Conservation (phyloP, 2,329 filamentous ascomycete species). For the Penicillium sp. region DNA sequence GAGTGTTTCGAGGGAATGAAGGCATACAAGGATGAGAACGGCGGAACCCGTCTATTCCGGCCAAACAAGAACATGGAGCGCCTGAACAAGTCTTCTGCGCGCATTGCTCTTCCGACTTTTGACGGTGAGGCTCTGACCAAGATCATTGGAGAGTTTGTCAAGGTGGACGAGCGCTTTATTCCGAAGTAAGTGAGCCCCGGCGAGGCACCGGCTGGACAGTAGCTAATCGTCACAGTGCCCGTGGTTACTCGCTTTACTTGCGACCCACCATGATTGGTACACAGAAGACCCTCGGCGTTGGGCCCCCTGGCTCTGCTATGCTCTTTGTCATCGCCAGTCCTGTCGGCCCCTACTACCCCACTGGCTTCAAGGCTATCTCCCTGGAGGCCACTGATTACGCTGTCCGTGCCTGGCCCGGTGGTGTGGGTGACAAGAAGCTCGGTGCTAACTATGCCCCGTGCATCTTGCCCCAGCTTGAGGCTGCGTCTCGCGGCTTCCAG, state of each 20-base stretch:
- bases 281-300: conserved; percentile 89
- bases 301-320: conserved; percentile 86
- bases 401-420: conserved; percentile 95
- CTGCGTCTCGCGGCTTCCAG: conserved; percentile 88
- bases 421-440: conserved; percentile 97
- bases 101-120: conserved; percentile 92
- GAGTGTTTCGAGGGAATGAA: conserved; percentile 99
- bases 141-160: conserved; percentile 78
- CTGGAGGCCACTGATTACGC: conserved; percentile 96
- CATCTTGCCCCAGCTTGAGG: conserved; percentile 93
- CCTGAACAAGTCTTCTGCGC: conserved; percentile 85
- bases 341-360: conserved; percentile 97
- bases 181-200: conserved; percentile 63
- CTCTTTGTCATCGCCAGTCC: conserved; percentile 95
- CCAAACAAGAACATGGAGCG: conserved; percentile 96
- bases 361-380: conserved; percentile 95
- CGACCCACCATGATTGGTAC: conserved; percentile 97
- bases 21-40: conserved; percentile 87
- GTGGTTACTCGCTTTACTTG: conserved; percentile 93
- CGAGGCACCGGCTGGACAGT: too few relatives aligned
- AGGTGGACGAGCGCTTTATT: conserved; percentile 87
- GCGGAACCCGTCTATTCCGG: conserved; percentile 83
- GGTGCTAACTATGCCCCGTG: conserved; percentile 99
- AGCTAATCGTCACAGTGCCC: conserved; percentile 46
- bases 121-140: conserved; percentile 74